Percentiles rank a stretch among this genome's conserved stretches.
Evolutionary conservation across 1,284 basidiomycete species (phyloP).

Genomic region (Microstroma glucosiphilum): DNA sequence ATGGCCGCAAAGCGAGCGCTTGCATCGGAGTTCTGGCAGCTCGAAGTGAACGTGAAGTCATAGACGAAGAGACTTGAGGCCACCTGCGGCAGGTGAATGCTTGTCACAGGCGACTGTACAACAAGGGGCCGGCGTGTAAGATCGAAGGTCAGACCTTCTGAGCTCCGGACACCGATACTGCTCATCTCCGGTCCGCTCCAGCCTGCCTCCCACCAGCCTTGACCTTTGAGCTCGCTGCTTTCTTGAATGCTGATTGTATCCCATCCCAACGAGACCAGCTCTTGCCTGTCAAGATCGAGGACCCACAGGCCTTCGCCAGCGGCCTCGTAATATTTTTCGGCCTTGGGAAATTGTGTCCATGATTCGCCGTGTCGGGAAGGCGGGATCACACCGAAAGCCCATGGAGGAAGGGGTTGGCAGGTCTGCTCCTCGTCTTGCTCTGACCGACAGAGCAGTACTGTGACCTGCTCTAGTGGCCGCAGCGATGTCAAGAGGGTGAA

Average conservation of each 20-base stretch:
- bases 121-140: background rate
- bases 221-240: background rate
- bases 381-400: conserved; percentile 17
- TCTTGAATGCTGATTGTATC: background rate
- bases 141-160: background rate
- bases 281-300: background rate
- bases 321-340: conserved; percentile 16
- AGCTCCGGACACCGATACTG: background rate
- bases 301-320: conserved; percentile 12
- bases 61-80: conserved; percentile 1
- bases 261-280: conserved; percentile 5
- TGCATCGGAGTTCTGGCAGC: background rate
- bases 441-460: conserved; percentile 2
- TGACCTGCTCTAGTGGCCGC: background rate
- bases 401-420: conserved; percentile 14
- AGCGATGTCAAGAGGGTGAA: background rate
- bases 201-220: background rate
- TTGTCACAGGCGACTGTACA: too few species aligned
- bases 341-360: conserved; percentile 12
- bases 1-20: conserved; percentile 26
- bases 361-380: conserved; percentile 11
- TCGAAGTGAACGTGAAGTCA: background rate
- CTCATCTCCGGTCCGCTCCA: background rate
- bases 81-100: background rate
- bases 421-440: background rate